Conservation (phyloP, 441 rosid genomes). For the Gossypium trilobum region DNA sequence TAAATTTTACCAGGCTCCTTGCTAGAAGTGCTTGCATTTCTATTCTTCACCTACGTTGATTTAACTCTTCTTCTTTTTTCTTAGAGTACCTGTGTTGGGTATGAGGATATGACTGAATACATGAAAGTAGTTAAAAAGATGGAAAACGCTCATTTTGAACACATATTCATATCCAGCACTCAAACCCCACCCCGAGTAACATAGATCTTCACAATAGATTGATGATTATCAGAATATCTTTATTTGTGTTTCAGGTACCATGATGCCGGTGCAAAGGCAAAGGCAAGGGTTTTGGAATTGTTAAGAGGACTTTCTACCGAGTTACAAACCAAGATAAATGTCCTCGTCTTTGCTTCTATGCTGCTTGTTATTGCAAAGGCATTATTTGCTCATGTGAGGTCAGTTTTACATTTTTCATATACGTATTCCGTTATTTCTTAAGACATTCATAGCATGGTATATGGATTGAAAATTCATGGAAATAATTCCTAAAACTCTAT, state of each 20-base stretch:
- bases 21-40: background rate
- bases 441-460: background rate
- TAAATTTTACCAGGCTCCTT: background rate
- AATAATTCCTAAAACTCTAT: background rate
- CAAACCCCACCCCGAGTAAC: background rate
- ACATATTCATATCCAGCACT: background rate
- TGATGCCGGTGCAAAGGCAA: slow-evolving; percentile 70
- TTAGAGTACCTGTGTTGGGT: background rate
- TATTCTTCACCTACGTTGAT: background rate
- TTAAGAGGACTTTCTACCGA: slow-evolving; percentile 75
- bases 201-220: background rate
- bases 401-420: slow-evolving; percentile 13
- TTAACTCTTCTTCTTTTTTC: background rate
- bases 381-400: slow-evolving; percentile 89
- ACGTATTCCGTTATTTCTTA: background rate
- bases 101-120: background rate
- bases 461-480: background rate
- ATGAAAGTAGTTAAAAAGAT: background rate
- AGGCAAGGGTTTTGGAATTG: slow-evolving; percentile 66
- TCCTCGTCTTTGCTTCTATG: slow-evolving; percentile 81
- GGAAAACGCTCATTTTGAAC: background rate
- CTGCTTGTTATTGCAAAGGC: slow-evolving; percentile 89
- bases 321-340: slow-evolving; percentile 67
- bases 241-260: slow-evolving; percentile 56
- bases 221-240: background rate